Conservation (phyloP, 148 eudicot genomes). For the Limonium bicolor region DNA sequence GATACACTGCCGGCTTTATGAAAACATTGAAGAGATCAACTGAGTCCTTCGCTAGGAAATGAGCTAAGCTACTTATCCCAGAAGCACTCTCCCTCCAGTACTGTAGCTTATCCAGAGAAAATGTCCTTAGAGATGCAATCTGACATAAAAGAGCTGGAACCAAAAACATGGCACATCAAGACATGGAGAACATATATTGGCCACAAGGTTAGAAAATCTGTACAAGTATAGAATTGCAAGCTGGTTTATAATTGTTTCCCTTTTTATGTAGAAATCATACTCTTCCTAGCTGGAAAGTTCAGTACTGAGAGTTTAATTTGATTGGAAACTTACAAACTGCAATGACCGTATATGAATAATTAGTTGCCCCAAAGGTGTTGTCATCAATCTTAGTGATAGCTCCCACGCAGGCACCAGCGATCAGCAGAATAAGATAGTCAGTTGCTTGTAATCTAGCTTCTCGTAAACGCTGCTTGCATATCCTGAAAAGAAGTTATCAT, state of each 20-base stretch:
- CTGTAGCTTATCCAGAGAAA: conserved; percentile 28
- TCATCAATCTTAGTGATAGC: conserved; percentile 17
- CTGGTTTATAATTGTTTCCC: too few species aligned
- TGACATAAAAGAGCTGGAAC: conserved; percentile 15
- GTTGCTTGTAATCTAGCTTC: conserved; percentile 27
- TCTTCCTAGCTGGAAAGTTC: too few species aligned
- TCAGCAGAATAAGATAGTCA: conserved; percentile 22
- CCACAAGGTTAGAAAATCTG: not conserved
- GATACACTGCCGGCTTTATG: conserved; percentile 31
- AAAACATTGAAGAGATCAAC: conserved; percentile 32
- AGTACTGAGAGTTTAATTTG: too few species aligned
- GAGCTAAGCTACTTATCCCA: conserved; percentile 37
- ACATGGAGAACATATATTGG: not conserved
- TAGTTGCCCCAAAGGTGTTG: conserved; percentile 19
- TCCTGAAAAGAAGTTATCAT: conserved; percentile 6
- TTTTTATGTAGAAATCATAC: too few species aligned
- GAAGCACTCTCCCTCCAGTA: conserved; percentile 39
- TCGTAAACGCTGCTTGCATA: conserved; percentile 21
- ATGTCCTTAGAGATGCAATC: conserved; percentile 29
- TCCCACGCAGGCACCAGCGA: conserved; percentile 31
- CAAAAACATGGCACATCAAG: not conserved
- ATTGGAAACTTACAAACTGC: conserved; percentile 21
- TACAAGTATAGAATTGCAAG: not conserved
- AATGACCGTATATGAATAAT: conserved; percentile 24
- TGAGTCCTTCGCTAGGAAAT: conserved; percentile 35